A percentile compares a stretch with the other conserved stretches of the same genome.
Evolutionary conservation across 257 asterid genomes (phyloP).

Genomic region (Penstemon davidsonii): DNA sequence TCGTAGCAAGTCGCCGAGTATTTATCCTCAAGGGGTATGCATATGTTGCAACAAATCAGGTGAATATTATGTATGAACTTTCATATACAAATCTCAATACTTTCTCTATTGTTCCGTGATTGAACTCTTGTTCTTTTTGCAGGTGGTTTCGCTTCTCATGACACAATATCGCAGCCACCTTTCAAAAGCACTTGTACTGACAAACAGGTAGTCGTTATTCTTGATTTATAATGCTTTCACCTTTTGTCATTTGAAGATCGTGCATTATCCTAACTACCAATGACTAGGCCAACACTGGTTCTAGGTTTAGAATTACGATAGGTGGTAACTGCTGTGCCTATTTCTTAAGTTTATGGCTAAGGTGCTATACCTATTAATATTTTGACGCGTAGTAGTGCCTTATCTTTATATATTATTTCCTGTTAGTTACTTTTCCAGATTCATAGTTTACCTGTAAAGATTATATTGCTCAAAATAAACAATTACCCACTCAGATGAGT

Average conservation of each 20-base stretch:
- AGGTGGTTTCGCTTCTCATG: slow-evolving; percentile 84
- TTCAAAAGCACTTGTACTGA: slow-evolving; percentile 87
- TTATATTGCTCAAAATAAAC: not conserved
- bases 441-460: no score
- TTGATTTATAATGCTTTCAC: slow-evolving; percentile 5
- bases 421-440: no score
- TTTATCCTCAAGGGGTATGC: slow-evolving; percentile 81
- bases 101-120: slow-evolving; percentile 22
- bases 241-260: slow-evolving; percentile 1
- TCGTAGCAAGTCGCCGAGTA: slow-evolving; percentile 81
- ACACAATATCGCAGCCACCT: slow-evolving; percentile 83
- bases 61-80: slow-evolving; percentile 35
- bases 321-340: slow-evolving; percentile 2
- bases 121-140: slow-evolving; percentile 30
- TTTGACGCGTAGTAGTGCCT: slow-evolving; percentile 11
- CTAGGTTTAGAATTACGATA: slow-evolving; percentile 10
- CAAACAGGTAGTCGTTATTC: slow-evolving; percentile 66
- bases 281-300: not conserved
- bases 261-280: slow-evolving; percentile 3
- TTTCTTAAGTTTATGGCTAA: slow-evolving; percentile 11
- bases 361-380: slow-evolving; percentile 9
- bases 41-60: slow-evolving; percentile 90
- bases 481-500: not conserved
- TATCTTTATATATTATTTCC: not conserved
- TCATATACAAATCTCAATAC: slow-evolving; percentile 9